A percentile compares a stretch with the other conserved stretches of the same genome.
Conservation (phyloP, 176 grass and related monocot species). For the Sorghum bicolor region Sorghum_bicolor_NCBIv3 NC_012872.2:66530501-66531000, state of each 20-base stretch:
- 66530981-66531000: constrained; percentile 95
- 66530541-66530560: too few species aligned
- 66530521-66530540: too few species aligned
- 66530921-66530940: constrained; percentile 98
- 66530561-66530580: neutral
- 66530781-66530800: constrained; percentile 95
- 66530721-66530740: constrained; percentile 95
- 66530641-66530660: constrained; percentile 97
- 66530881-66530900: constrained; percentile 95
- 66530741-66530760: constrained; percentile 94
- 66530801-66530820: constrained; percentile 92
- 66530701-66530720: constrained; percentile 82
- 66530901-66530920: constrained; percentile 96
- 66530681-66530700: constrained; percentile 69
- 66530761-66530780: constrained; percentile 86
- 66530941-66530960: constrained; percentile 72
- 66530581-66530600: neutral
- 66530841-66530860: constrained; percentile 93
- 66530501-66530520: too few species aligned
- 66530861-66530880: constrained; percentile 69
- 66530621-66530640: constrained; percentile 93
- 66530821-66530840: constrained; percentile 95
- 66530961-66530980: constrained; percentile 88
- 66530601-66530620: constrained; percentile 60
- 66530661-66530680: constrained; percentile 97